Percentiles rank a stretch among this genome's conserved stretches.
These are phyloP conservation scores for Verticillium nonalfalfae DNA, from an alignment of 2,329 filamentous ascomycete species.

Conservation along the genomic window DNA sequence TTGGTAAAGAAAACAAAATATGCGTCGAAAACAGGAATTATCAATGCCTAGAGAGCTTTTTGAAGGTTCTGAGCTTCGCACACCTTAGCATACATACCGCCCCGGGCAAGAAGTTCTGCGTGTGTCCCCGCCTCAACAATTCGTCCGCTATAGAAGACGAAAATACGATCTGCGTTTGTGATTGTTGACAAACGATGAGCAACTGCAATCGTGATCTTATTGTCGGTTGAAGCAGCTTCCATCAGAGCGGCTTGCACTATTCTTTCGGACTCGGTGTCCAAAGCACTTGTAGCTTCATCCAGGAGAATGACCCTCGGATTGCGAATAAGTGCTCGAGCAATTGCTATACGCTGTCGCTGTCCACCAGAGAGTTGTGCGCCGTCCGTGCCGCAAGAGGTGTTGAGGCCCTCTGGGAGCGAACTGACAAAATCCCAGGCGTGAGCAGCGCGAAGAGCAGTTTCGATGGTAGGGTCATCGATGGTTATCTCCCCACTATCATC, in stretches of 20 bases:
- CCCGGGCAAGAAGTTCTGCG: slow-evolving; percentile 42
- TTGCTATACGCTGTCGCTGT: slow-evolving; percentile 49
- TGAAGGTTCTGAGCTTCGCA: slow-evolving; percentile 3
- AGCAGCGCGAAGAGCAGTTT: slow-evolving; percentile 35
- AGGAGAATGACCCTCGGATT: slow-evolving; percentile 46
- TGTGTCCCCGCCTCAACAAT: slow-evolving; percentile 56
- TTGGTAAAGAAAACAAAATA: too few relatives aligned
- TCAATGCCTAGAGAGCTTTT: background rate
- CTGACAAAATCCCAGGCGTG: slow-evolving; percentile 45
- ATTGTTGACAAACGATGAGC: slow-evolving; percentile 50
- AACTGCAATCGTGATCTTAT: slow-evolving; percentile 52
- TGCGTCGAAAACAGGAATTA: too few relatives aligned
- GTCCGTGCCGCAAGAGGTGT: slow-evolving; percentile 10
- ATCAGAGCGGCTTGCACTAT: slow-evolving; percentile 41
- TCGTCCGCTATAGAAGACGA: slow-evolving; percentile 48
- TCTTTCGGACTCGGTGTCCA: slow-evolving; percentile 30
- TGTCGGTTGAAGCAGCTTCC: slow-evolving; percentile 24
- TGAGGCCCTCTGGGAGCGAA: slow-evolving; percentile 32
- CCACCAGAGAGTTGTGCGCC: slow-evolving; percentile 39
- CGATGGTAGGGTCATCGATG: slow-evolving; percentile 21
- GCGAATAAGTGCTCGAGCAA: slow-evolving; percentile 48
- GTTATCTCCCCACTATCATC: slow-evolving; percentile 4
- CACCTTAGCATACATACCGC: slow-evolving; percentile 31
- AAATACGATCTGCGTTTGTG: slow-evolving; percentile 51
- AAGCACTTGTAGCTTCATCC: slow-evolving; percentile 52